Evolutionary conservation across 2,329 filamentous ascomycete genomes (phyloP).

Genomic region (Fusarium coffeatum): DNA sequence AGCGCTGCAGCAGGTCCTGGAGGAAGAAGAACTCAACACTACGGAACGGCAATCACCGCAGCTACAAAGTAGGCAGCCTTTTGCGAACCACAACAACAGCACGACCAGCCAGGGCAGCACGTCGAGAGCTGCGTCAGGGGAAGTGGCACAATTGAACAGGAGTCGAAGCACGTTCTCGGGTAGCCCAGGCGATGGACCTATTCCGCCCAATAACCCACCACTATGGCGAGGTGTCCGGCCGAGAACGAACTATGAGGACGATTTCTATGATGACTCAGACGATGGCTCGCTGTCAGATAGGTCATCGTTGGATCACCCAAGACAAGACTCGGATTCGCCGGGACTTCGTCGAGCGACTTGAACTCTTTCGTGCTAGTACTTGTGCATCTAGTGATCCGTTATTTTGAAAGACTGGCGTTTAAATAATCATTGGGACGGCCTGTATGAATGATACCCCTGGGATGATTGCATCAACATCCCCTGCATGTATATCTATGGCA

Average conservation of each 20-base stretch:
- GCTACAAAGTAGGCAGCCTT: slow-evolving; percentile 17
- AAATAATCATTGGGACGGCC: slow-evolving; percentile 21
- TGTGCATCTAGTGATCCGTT: slow-evolving; percentile 47
- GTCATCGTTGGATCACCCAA: slow-evolving; percentile 45
- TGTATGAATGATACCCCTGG: slow-evolving; percentile 34
- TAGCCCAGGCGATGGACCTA: slow-evolving; percentile 44
- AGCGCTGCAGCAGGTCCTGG: slow-evolving; percentile 66
- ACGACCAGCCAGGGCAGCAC: slow-evolving; percentile 40
- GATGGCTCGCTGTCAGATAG: slow-evolving; percentile 48
- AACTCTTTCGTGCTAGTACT: slow-evolving; percentile 40
- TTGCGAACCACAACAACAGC: slow-evolving; percentile 32
- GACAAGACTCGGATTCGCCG: slow-evolving; percentile 45
- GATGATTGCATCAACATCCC: slow-evolving; percentile 11
- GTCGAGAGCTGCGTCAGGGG: slow-evolving; percentile 42
- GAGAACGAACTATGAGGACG: slow-evolving; percentile 50
- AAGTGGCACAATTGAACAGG: slow-evolving; percentile 35
- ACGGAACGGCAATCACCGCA: slow-evolving; percentile 27
- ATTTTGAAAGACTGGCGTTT: slow-evolving; percentile 25
- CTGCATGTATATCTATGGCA: slow-evolving; percentile 12
- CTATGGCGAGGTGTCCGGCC: slow-evolving; percentile 58
- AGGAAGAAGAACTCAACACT: slow-evolving; percentile 60
- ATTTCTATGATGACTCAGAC: slow-evolving; percentile 45
- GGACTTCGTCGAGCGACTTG: slow-evolving; percentile 32
- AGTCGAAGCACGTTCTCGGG: slow-evolving; percentile 41
- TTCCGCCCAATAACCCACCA: slow-evolving; percentile 53